Evolutionary conservation across 176 grass and related monocot species (phyloP), one percentile per base, ranked within the genome.

Genomic region (Bolboschoenus planiculmis): DNA sequence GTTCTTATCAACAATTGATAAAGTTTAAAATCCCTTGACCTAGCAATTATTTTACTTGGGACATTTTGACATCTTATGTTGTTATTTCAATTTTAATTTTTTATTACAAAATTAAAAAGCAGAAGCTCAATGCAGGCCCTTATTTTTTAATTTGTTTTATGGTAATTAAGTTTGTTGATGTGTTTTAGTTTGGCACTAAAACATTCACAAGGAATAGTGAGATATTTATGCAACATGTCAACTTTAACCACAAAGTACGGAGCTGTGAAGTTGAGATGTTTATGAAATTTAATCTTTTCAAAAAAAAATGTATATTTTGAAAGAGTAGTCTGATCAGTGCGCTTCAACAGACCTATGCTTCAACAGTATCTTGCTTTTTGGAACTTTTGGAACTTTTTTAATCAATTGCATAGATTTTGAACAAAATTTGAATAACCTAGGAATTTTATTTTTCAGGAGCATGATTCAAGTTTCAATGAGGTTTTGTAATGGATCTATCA

Each of bases 391-490:
- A n/a, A n/a, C n/a, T n/a, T n/a, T n/a, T n/a, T 13, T 30, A 61
- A 27, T 29, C 2, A 61, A 61, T 1, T 61, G 26, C 24, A 13
- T 56, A 56, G 8, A 3, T 1, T 30, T 3, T 24, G 14, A 53
- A 16, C 54, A 21, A n/a, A 56, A 21, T 18, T 5, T 4, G 7
- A 8, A 56, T 20, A 7, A 56, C 18, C 0, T 56, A 21, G 4
- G 4, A 21, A 40, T 37, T 72, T 72, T n/a, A 7, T 26, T 73
- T 40, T 43, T 9, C 35, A 73, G 67, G 33, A 40, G 67, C 33
- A 16, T 73, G 30, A 44, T 73, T 7, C 67, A 73, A 73, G 67
- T 73, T 24, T 73, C 67, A 44, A 73, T 21, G 21, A 73, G 67
- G 40, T 40, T 21, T 44, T 73, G 20, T 11, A 44, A 40, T 73